phyloP scores from a whole-genome alignment of 345 rosid genomes.

The Aquilaria malaccensis region DNA sequence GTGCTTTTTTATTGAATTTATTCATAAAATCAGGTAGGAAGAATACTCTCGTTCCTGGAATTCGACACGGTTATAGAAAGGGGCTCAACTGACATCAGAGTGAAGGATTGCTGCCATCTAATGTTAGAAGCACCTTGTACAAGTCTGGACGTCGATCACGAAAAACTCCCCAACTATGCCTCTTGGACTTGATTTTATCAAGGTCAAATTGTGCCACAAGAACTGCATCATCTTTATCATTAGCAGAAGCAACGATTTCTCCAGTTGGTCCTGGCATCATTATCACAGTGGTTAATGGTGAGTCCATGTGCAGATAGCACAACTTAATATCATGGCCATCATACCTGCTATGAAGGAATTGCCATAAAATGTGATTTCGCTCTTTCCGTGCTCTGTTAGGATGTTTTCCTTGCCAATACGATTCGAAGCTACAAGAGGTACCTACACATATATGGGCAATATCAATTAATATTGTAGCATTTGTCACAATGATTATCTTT shows the following conservation, averaged over 20 bases:
- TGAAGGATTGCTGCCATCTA: conserved; percentile 52
- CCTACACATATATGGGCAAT: conserved; percentile 28
- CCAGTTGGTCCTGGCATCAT: conserved; percentile 67
- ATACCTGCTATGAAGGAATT: conserved; percentile 83
- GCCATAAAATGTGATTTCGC: conserved; percentile 78
- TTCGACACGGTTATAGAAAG: neutral
- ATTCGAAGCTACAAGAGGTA: conserved; percentile 80
- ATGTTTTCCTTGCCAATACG: conserved; percentile 75
- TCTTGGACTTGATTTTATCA: conserved; percentile 55
- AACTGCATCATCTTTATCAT: conserved; percentile 69
- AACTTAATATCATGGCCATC: conserved; percentile 1
- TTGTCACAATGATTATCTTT: neutral
- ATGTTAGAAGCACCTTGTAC: conserved; percentile 85
- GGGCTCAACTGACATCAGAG: conserved; percentile 9
- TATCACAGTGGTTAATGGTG: neutral
- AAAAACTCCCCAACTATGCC: conserved; percentile 89
- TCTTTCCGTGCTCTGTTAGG: conserved; percentile 77
- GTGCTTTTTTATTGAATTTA: too few species aligned
- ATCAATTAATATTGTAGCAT: neutral
- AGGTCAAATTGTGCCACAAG: conserved; percentile 82
- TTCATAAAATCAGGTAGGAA: too few species aligned
- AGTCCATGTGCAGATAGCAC: neutral
- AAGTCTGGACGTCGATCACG: conserved; percentile 86
- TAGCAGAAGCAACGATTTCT: conserved; percentile 66
- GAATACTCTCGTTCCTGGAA: too few species aligned